Evolutionary conservation across 2,329 filamentous ascomycete genomes (phyloP), one percentile per base, ranked within the genome.

Genomic region (Beauveria sp.): DNA sequence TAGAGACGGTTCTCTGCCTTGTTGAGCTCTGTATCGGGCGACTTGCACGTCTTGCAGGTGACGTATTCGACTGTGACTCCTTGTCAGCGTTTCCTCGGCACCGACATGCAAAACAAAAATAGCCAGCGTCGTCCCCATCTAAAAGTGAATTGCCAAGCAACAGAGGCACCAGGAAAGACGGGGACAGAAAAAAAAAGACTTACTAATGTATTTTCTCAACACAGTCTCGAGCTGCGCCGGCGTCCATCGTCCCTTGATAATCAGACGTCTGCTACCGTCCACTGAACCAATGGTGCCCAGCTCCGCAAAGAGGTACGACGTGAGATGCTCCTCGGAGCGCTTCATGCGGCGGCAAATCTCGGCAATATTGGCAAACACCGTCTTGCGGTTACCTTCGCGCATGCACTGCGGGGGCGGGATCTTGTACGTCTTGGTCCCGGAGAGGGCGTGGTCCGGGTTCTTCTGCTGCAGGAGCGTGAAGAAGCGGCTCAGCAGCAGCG

Each of bases 301-400:
- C 78, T 99, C 95, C 67, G 95, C 93, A 78, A 99, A 97, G 67
- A 99, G 79, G 81, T 97, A 98, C 70, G 93, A 89, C 58, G 92
- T 98, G 67, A 99, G 90, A 80, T 97, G 95, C 79, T 99, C 95
- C 73, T 98, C 93, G 66, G 66, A 93, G 76, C 95, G 87, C 87
- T 99, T 99, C 93, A 99, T 98, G 71, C 93, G 87, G 85, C 96
- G 96, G 85, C 92, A 96, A 72, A 99, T 98, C 75, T 99, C 95
- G 74, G 91, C 86, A 73, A 99, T 95, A 81, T 99, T 99, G 81
- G 93, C 95, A 72, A 99, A 99, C 72, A 99, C 96, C 65, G 95
- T 99, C 88, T 96, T 96, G 86, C 96, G 96, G 87, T 99, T 99
- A 75, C 95, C 95, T 92, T 99, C 95, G 80, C 95, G 93, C 73